phyloP scores from a whole-genome alignment of 371 early-diverging fungal species.

The Zopfochytrium polystomum region DNA sequence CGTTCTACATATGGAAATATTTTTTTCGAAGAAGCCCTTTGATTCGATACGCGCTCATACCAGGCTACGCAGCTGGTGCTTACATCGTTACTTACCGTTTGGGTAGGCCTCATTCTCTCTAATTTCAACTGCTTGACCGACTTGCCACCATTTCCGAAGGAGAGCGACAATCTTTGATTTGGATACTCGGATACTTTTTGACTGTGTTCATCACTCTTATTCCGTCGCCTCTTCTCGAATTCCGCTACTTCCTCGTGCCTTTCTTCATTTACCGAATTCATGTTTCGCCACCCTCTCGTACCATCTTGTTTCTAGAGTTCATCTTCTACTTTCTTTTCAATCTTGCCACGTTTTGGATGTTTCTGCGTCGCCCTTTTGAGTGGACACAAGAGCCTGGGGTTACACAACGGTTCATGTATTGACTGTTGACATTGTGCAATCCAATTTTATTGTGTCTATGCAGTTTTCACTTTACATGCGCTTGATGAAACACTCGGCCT shows the following conservation, averaged over 20 bases:
- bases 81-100: conserved; percentile 44
- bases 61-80: conserved; percentile 60
- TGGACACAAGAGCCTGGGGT: conserved; percentile 67
- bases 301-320: conserved; percentile 41
- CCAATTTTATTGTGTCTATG: too few relatives aligned
- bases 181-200: conserved; percentile 44
- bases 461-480: too few relatives aligned
- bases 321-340: conserved; percentile 55
- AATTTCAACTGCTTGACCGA: not conserved
- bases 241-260: conserved; percentile 91
- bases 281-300: conserved; percentile 26
- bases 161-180: conserved; percentile 43
- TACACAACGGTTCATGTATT: conserved; percentile 92
- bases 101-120: conserved; percentile 40
- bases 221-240: conserved; percentile 91
- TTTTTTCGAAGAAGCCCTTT: conserved; percentile 59
- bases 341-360: conserved; percentile 61
- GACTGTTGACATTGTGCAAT: too few relatives aligned
- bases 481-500: too few relatives aligned
- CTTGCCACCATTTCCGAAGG: not conserved
- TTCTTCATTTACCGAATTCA: conserved; percentile 72
- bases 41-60: conserved; percentile 62
- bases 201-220: conserved; percentile 62
- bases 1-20: conserved; percentile 91
- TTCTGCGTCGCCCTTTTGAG: conserved; percentile 67